Base-by-base conservation (phyloP, 345 rosid species). In the Aethionema arabicum region DNA sequence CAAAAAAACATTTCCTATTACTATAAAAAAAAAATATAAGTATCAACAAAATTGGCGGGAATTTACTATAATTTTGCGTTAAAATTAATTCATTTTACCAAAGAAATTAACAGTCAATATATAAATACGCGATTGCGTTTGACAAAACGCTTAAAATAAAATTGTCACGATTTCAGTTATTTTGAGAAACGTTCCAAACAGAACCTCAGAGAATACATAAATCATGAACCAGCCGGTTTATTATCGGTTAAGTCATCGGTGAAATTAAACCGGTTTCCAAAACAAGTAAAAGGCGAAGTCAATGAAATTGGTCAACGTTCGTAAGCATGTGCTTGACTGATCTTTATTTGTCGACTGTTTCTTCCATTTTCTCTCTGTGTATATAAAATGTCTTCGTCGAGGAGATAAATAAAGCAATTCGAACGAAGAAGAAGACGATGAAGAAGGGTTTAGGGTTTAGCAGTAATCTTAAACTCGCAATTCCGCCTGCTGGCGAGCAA, bases 381-480 rank as follows among this genome's bases (percentile, higher is more conserved):
- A 36, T 61, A 51, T 27, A 61, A 43, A 69, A 68, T 44, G 48
- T 56, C 59, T 4, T 32, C 27, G 53, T 27, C 27, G 65, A 51
- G 53, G 51, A 4, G 12, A 41, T 5, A 4, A 14, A 15, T 8
- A 10, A 16, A 30, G 5, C 11, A 37, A 9, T 4, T 21, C 27
- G 8, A 4, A 30, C 36, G 11, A 43, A 31, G 54, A 5, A 32
- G 53, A 38, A 31, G 61, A 35, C 27, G 57, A 86, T 87, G 97
- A 90, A 82, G 85, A 90, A 78, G 41, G 82, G 79, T 60, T 21
- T 21, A 21, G 54, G 75, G n/a, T 65, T 85, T 43, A 85, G 75
- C 76, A 72, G 69, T 39, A 83, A 65, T 56, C 88, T 85, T 42
- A 73, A 82, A 73, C 85, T 90, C 63, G 60, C 86, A 2, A 77